phyloP scores from a whole-genome alignment of 768 basidiomycete genomes.

The Tricholoma saponaceum region DNA sequence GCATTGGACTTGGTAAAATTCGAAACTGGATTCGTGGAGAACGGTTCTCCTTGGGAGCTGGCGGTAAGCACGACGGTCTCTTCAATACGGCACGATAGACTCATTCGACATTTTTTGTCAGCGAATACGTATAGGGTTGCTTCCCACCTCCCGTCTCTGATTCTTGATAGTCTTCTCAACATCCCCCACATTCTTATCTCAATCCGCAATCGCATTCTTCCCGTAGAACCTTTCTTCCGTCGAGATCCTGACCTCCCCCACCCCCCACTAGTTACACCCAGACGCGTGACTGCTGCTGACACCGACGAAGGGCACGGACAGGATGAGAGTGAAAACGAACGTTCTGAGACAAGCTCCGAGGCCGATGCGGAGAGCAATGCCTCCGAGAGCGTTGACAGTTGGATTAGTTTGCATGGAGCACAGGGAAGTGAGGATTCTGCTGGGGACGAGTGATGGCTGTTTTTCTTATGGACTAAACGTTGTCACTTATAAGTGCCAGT shows the following conservation, averaged over 20 bases:
- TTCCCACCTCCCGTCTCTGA: slow-evolving; percentile 59
- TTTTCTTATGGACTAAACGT: neutral
- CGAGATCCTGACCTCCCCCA: slow-evolving; percentile 7
- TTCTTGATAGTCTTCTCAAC: slow-evolving; percentile 63
- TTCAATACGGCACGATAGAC: slow-evolving; percentile 1
- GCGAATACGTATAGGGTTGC: slow-evolving; percentile 69
- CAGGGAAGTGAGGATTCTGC: slow-evolving; percentile 8
- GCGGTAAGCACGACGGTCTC: slow-evolving; percentile 43
- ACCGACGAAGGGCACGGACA: slow-evolving; percentile 5
- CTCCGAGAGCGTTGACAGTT: slow-evolving; percentile 54
- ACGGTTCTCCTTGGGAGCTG: slow-evolving; percentile 71
- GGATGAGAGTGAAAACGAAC: slow-evolving; percentile 4
- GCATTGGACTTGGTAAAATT: slow-evolving; percentile 39
- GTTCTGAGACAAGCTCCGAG: slow-evolving; percentile 53
- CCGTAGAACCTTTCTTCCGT: slow-evolving; percentile 39
- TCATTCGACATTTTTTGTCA: slow-evolving; percentile 23
- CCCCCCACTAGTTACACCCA: slow-evolving; percentile 28
- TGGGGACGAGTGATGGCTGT: neutral
- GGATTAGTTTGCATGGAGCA: slow-evolving; percentile 54
- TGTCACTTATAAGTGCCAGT: neutral
- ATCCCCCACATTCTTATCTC: slow-evolving; percentile 64
- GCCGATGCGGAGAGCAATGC: slow-evolving; percentile 65
- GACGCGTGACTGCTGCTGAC: slow-evolving; percentile 15
- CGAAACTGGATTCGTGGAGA: slow-evolving; percentile 62
- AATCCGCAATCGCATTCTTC: slow-evolving; percentile 57